phyloP scores from a whole-genome alignment of 1,284 basidiomycete species.

The Athelia sp. region DNA sequence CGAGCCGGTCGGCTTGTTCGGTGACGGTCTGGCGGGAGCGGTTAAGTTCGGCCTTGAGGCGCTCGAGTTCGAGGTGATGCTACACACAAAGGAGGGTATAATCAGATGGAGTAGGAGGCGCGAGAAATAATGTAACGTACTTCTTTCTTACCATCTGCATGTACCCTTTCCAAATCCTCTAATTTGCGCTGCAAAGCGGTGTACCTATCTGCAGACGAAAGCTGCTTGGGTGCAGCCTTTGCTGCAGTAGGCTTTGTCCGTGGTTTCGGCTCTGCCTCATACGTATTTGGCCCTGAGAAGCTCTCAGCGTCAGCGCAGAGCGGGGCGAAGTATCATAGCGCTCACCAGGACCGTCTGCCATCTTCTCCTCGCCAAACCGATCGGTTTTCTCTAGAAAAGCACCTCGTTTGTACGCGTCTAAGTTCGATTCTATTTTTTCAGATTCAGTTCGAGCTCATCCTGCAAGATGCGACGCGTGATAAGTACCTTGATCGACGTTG shows the following conservation, averaged over 20 bases:
- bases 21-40: conserved; percentile 39
- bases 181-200: conserved; percentile 55
- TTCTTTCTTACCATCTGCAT: conserved; percentile 59
- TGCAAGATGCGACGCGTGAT: too few relatives aligned
- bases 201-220: conserved; percentile 37
- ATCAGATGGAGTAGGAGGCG: too few relatives aligned
- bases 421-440: conserved; percentile 32
- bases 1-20: conserved; percentile 51
- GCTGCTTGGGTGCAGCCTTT: conserved; percentile 5
- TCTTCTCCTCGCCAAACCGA: conserved; percentile 40
- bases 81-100: conserved; percentile 21
- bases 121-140: too few relatives aligned
- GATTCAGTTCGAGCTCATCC: background rate
- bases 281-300: conserved; percentile 31
- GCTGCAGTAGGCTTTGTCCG: conserved; percentile 6
- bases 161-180: conserved; percentile 60
- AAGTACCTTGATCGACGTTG: conserved; percentile 22
- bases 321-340: background rate
- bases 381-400: conserved; percentile 52
- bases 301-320: background rate
- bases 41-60: conserved; percentile 50
- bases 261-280: conserved; percentile 20
- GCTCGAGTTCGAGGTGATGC: conserved; percentile 58
- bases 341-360: conserved; percentile 37
- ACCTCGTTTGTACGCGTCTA: conserved; percentile 48